Evolutionary conservation across 164 flowering plant species (phyloP), one percentile per base, ranked within the genome.

Genomic region (Akebia trifoliata): DNA sequence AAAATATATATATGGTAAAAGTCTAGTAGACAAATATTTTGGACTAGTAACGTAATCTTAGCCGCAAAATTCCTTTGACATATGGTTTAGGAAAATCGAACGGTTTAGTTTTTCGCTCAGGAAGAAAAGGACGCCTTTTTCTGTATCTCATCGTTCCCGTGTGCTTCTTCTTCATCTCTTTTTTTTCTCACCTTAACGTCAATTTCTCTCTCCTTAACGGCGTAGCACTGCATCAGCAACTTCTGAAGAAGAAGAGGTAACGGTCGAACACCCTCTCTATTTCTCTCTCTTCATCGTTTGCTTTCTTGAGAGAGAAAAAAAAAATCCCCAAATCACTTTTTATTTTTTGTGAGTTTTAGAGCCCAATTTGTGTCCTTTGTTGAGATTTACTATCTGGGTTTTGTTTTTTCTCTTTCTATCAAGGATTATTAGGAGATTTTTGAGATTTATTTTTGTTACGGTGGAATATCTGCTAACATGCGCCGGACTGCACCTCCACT

Each of bases 81-180:
- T 6, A 5, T 2, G 0, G 18, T 10, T 6, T 4, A 17, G 51
- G 49, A 8, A 10, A 12, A 61, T 61, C 44, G 14, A 11, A 61
- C 66, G 66, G 71, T 11, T 51, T n/a, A 4, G 1, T 44, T 18
- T 26, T 34, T 17, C 11, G 53, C 28, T 34, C 50, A 36, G 20
- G 20, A 6, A 57, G 62, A 57, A 36, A 26, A 38, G 40, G 47
- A 61, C 36, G 46, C 25, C 56, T 49, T 65, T 26, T 31, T 52
- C 53, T 9, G 17, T 14, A 53, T 56, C 60, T 52, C 56, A 25
- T 52, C 57, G 65, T 69, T 63, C 66, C 56, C 69, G 63, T 61
- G 69, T 54, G 30, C 62, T 44, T 55, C 57, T 18, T 46, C 60
- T 12, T n/a, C 24, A 38, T 26, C 20, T 42, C 17, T 6, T 10